Base-by-base conservation (phyloP, 352 stramenopile genomes). In the Pythium phragmiticola region DNA sequence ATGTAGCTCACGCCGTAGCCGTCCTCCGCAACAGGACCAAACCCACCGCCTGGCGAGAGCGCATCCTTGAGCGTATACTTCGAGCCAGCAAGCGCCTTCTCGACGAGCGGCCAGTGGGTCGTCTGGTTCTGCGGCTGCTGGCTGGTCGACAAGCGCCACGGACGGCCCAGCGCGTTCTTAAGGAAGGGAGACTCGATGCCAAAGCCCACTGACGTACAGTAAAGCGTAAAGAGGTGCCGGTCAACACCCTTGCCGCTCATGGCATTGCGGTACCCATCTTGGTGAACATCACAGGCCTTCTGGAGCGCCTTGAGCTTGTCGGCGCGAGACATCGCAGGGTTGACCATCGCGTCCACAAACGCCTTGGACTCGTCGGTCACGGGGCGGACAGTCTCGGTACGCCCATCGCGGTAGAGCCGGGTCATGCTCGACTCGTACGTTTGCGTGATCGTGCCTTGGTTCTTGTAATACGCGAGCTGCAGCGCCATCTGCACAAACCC, bases 351-450 rank as follows among this genome's bases (percentile, higher is more conserved):
- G 34, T 97, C 65, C 41, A 98, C 80, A 79, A 98, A 99, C 5
- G 69, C 88, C 66, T 90, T 94, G 21, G 84, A 97, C 49, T 92
- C 90, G 49, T 89, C 79, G 12, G 91, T 97, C 43, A 98, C 90
- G 7, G 94, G 82, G 39, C 89, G 87, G n/a, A 96, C 91, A 12
- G 89, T 96, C 64, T 97, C 93, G 0, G 97, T 99, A 30, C 97
- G 89, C 21, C 97, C 97, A 52, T 99, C 94, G 19, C 95, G 83
- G 79, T 98, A 99, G 51, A 96, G 70, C 21, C 96, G 87, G 33
- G 97, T 98, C 86, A 99, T 98, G 43, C 91, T 98, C 17, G 96
- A 96, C 77, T 99, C 97, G 73, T 99, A 99, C 7, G 96, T 99
- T 58, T 96, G 94, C 47, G 91, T 97, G 68, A 98, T 95, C 52